Percentiles rank a stretch among this genome's conserved stretches.
phyloP scores from a whole-genome alignment of 2,329 filamentous ascomycete genomes.

The Paecilomyces sp. region DNA sequence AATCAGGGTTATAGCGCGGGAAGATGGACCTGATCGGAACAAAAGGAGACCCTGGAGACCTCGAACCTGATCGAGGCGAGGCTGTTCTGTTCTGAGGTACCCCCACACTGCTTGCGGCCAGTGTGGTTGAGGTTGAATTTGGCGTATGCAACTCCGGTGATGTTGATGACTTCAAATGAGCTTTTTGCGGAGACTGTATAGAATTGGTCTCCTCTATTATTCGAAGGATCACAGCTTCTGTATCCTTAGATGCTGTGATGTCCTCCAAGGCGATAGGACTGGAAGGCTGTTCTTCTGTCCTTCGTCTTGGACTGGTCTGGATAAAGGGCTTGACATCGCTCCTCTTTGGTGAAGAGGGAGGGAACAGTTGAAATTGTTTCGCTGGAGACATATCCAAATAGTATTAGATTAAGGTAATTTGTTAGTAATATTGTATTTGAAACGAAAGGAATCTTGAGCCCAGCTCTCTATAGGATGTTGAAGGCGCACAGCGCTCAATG shows the following conservation, averaged over 20 bases:
- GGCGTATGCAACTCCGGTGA: not conserved
- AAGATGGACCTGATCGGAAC: conserved; percentile 40
- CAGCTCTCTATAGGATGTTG: conserved; percentile 1
- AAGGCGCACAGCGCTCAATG: not conserved
- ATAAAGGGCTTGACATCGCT: conserved; percentile 27
- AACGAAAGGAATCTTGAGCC: not conserved
- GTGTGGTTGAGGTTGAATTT: not conserved
- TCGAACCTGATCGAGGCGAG: conserved; percentile 1
- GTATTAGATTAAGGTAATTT: not conserved
- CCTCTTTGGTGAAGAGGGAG: conserved; percentile 24
- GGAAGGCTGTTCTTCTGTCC: conserved; percentile 12
- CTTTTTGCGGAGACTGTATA: conserved; percentile 18
- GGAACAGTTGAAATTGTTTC: conserved; percentile 36
- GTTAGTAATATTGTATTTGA: not conserved
- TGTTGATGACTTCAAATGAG: conserved; percentile 10
- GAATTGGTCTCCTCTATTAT: conserved; percentile 30
- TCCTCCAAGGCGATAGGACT: conserved; percentile 24
- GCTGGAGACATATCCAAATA: conserved; percentile 11
- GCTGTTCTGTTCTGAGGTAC: not conserved
- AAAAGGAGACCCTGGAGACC: conserved; percentile 20
- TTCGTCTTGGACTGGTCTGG: conserved; percentile 17
- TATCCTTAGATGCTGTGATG: conserved; percentile 17
- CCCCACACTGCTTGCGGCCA: conserved; percentile 6
- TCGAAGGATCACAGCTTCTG: conserved; percentile 30
- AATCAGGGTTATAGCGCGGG: conserved; percentile 34